Percentiles rank a stretch among this genome's conserved stretches.
phyloP scores from a whole-genome alignment of 2,329 filamentous ascomycete species.

The Paracoccidioides brasiliensis region DNA sequence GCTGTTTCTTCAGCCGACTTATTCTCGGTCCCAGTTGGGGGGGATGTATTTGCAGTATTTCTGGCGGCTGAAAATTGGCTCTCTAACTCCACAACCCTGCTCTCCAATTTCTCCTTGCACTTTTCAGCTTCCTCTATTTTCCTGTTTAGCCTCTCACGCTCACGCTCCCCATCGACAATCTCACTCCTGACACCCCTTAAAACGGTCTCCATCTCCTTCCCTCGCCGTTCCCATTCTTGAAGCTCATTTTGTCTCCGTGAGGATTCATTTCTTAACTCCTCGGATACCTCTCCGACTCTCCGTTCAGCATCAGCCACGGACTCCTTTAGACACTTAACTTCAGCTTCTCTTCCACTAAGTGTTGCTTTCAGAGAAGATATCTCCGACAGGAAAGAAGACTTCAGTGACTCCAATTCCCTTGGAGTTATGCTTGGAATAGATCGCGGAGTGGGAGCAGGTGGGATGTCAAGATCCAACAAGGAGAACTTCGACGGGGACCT shows the following conservation, averaged over 20 bases:
- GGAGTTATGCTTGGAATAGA: conserved; percentile 85
- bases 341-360: conserved; percentile 82
- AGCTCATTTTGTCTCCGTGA: conserved; percentile 62
- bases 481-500: conserved; percentile 44
- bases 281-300: conserved; percentile 73
- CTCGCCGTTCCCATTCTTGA: conserved; percentile 70
- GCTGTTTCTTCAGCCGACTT: conserved; percentile 37
- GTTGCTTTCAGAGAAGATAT: conserved; percentile 91
- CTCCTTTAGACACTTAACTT: conserved; percentile 73
- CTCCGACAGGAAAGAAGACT: conserved; percentile 80
- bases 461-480: conserved; percentile 81
- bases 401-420: conserved; percentile 81
- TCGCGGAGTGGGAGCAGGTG: conserved; percentile 82
- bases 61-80: conserved; percentile 33
- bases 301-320: conserved; percentile 85
- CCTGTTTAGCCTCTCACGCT: conserved; percentile 63
- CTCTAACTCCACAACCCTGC: conserved; percentile 34
- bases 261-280: conserved; percentile 68
- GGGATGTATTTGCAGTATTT: conserved; percentile 22
- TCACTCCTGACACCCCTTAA: conserved; percentile 70
- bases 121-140: conserved; percentile 67
- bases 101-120: conserved; percentile 32
- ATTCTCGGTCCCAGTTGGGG: conserved; percentile 19
- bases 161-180: conserved; percentile 62
- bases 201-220: conserved; percentile 72